These are phyloP conservation scores for Eimeria necatrix DNA, from an alignment of 169 alveolate species.

Conservation along the genomic window DNA sequence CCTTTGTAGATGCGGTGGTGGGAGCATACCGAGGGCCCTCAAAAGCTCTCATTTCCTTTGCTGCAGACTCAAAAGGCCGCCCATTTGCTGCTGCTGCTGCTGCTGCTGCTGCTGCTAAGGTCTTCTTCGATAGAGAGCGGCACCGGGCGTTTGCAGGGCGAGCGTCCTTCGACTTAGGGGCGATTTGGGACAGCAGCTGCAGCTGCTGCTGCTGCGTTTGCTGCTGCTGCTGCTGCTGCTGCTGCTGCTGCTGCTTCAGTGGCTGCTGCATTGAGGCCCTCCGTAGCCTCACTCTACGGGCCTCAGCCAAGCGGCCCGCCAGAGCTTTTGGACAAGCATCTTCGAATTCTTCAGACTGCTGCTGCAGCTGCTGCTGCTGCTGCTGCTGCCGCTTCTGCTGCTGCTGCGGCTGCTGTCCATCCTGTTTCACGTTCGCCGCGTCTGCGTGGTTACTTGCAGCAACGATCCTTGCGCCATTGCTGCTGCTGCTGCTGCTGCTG, in stretches of 20 bases:
- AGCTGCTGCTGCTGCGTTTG: not conserved
- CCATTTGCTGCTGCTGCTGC: slow-evolving; percentile 9
- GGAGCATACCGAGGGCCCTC: no score
- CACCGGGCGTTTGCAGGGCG: no score
- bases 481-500: not conserved
- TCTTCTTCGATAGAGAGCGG: not conserved
- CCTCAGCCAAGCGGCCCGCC: not conserved
- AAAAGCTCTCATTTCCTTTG: no score
- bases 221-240: not conserved
- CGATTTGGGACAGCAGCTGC: not conserved
- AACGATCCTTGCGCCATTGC: no score
- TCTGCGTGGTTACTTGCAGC: not conserved
- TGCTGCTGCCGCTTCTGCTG: not conserved
- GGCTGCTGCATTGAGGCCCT: not conserved
- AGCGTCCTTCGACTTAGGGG: not conserved
- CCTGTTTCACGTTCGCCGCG: not conserved
- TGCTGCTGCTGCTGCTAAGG: slow-evolving; percentile 11
- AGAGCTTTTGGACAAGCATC: not conserved
- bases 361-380: not conserved
- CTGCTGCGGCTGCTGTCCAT: not conserved
- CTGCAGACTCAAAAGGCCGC: not conserved
- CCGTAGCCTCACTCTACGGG: not conserved
- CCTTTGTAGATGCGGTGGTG: not conserved
- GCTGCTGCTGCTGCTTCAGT: not conserved
- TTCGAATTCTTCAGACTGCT: not conserved